Base-by-base conservation (phyloP, 73 alveolate species). In the Tetrahymena malaccensis region DNA sequence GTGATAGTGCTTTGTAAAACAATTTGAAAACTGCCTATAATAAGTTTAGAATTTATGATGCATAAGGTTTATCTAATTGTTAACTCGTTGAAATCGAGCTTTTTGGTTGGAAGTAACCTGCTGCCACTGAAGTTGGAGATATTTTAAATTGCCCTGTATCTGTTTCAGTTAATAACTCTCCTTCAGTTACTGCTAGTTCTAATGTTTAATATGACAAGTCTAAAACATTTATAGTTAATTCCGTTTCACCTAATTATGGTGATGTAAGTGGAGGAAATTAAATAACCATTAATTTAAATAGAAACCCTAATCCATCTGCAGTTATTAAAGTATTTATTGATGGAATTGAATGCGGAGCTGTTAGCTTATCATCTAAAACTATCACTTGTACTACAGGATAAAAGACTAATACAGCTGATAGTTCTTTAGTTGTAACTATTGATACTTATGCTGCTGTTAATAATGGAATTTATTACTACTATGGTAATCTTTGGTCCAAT, bases 401-500 rank as follows among this genome's bases (percentile, higher is more conserved):
- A 13, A 97, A 98, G 85, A 40, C 58, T 19, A 95, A 96, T 16
- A 93, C 93, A 34, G 93, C 84, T 40, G 96, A 34, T 10, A 56
- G 94, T 17, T 55, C 58, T n/a, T 93, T 33, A 16, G 27, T 96
- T 37, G 93, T 40, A 10, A 95, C 95, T 40, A 94, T 85, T 9
- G 98, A 97, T 44, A 35, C 58, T 9, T 97, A 97, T 22, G 21
- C 12, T 25, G 96, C 96, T 22, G 97, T 96, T 0, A 97, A 96
- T 83, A 83, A 97, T 25, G 97, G 96, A 22, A 31, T 93, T 34
- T 93, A 43, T 34, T 97, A 94, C 95, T 94, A 93, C 19, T 97
- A 97, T 85, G 98, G 96, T 33, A 94, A 94, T 35, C 40, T 35
- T 34, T 97, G 98, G 98, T 96, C 98, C 33, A 96, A 93, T 17